Conservation (phyloP, 495 filamentous ascomycete species). For the Daldinia concentrica region DNA sequence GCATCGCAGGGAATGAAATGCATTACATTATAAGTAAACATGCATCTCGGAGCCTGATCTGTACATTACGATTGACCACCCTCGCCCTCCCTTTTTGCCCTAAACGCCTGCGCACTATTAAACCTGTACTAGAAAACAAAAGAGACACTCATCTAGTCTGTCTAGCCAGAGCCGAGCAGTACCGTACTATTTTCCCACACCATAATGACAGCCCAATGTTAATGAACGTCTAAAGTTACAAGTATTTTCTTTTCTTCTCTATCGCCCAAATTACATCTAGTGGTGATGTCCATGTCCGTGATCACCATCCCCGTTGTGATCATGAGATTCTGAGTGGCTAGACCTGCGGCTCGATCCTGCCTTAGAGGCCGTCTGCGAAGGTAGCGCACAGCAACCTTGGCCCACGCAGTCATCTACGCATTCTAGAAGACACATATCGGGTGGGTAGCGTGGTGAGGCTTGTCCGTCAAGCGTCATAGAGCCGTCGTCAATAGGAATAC, state of each 20-base stretch:
- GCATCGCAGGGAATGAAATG: background rate
- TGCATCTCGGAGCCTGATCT: conserved; percentile 17
- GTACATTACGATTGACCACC: background rate
- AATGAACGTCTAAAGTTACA: conserved; percentile 17
- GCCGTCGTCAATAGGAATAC: conserved; percentile 50
- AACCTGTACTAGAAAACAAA: conserved; percentile 23
- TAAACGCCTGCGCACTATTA: conserved; percentile 30
- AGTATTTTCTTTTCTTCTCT: background rate
- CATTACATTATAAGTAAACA: conserved; percentile 2
- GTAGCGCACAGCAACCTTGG: conserved; percentile 72
- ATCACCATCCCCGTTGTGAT: conserved; percentile 25
- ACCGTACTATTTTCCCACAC: background rate
- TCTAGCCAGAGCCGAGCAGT: background rate
- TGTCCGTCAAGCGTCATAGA: conserved; percentile 48
- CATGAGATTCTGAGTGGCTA: conserved; percentile 36
- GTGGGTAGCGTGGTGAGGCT: conserved; percentile 58
- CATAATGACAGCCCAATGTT: conserved; percentile 11
- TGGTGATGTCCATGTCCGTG: conserved; percentile 36
- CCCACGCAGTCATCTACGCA: conserved; percentile 84
- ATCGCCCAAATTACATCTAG: background rate
- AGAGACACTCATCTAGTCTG: conserved; percentile 1
- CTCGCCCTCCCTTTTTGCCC: conserved; percentile 12
- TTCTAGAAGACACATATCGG: conserved; percentile 78
- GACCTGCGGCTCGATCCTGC: conserved; percentile 40
- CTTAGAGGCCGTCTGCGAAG: conserved; percentile 38